Evolutionary conservation across 164 flowering plant species (phyloP), one percentile per base, ranked within the genome.

Genomic region (Chimonanthus salicifolius): DNA sequence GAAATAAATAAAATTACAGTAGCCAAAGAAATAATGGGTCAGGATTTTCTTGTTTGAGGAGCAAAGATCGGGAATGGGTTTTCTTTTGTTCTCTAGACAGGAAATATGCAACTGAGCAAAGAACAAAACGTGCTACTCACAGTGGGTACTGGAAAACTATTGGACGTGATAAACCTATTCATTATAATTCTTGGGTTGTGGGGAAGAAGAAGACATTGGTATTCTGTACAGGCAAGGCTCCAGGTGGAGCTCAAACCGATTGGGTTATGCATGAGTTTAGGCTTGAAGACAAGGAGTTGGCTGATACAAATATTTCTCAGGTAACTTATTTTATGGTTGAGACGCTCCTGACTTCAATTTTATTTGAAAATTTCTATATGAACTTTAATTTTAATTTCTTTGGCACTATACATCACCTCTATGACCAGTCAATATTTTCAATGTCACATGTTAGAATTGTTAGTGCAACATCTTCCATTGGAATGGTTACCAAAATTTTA

Each of bases 201-300:
- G 99, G 97, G 20, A 82, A 77, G 84, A 89, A 85, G 21, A 92
- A 86, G 75, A 91, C 94, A 2, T 69, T 94, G 74, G 73, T 92
- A 71, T 94, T 88, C 76, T 94, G 91, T 67, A 33, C 3, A 15
- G 95, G 97, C 11, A 76, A 81, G 73, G 85, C 97, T 44, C 90
- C 92, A 4, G 47, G 63, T 11, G 95, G 95, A 11, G 80, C 74
- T 11, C 60, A 90, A 33, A 86, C 90, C 15, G 85, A 91, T 68
- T 92, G 98, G 98, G 89, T 89, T 1, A 92, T 92, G 91, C 94
- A 92, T 64, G 98, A 92, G 83, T 92, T 88, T 73, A 74, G 79
- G 6, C 85, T 87, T 13, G 75, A 58, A 4, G 94, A 91, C 16
- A 83, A 84, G 49, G 84, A 81, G 18, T 45, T 87, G 51, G 82